Base-by-base conservation (phyloP, 1,284 basidiomycete genomes). In the Heterobasidion annosum region DNA sequence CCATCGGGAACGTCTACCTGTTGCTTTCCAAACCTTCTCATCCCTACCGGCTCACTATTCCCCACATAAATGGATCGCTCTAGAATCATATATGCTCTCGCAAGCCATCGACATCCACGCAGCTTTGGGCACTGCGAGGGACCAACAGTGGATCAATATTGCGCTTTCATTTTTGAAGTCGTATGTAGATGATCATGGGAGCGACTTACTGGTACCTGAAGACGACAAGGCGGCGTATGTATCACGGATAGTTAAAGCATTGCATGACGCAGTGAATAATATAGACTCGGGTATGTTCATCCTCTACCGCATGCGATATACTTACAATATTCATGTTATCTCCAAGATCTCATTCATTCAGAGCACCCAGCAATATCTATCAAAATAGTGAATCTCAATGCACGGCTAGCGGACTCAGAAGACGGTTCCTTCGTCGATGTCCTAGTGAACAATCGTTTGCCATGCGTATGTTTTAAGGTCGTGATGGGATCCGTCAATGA, bases 31-130 rank as follows among this genome's bases (percentile, higher is more conserved):
- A 37, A 82, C 85, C 45, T 93, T 82, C 63, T 77, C 81, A 1
- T 88, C 86, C 2, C 74, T 94, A 19, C 88, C 92, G 1, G 85
- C 85, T 2, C 88, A 92, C 64, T 93, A 93, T 67, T 81, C 83
- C 0, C 86, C 86, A 3, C 83, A 82, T 66, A 76, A 76, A 60
- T 94, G 92, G 90, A 77, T 81, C 25, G 80, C 81, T 8, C 71
- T 95, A 52, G 88, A 93, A 65, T 81, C 82, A 0, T 81, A 82
- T 60, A 85, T 91, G 78, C 77, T 91, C 12, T 79, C 79, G 1
- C 78, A 77, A 57, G 85, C 86, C 5, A 73, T 91, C 34, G 81
- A 83, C 58, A 82, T 81, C 1, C 85, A 91, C 62, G 65, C 70
- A 1, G 63, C 70, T 34, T 68, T 85, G 19, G 67, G 74, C 16